Conservation (phyloP, 176 grass and related monocot species). For the Microstegium vimineum region DNA sequence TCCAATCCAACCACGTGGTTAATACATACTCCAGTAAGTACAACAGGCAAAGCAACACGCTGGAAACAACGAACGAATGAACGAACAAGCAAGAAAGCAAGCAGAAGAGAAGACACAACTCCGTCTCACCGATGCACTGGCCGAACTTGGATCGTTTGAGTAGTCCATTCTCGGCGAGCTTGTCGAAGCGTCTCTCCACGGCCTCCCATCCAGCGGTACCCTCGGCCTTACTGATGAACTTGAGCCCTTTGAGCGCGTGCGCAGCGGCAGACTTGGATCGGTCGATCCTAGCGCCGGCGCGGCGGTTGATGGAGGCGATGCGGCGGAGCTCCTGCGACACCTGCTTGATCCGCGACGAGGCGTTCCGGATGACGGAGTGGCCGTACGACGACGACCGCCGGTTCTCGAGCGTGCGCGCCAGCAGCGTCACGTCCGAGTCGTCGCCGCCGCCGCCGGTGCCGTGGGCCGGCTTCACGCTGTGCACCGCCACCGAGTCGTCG, state of each 20-base stretch:
- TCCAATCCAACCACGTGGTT: neutral
- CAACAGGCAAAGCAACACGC: too few relatives aligned
- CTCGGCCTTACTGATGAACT: constrained; percentile 79
- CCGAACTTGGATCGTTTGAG: constrained; percentile 79
- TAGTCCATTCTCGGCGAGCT: constrained; percentile 50
- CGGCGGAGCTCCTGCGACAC: constrained; percentile 88
- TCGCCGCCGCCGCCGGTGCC: constrained; percentile 10
- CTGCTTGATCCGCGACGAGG: constrained; percentile 80
- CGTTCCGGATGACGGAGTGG: constrained; percentile 48
- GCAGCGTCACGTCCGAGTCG: constrained; percentile 61
- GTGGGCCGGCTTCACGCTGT: constrained; percentile 80
- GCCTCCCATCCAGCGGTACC: constrained; percentile 51
- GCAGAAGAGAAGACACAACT: too few relatives aligned
- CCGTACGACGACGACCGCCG: constrained; percentile 43
- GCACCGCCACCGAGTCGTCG: constrained; percentile 85
- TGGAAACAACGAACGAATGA: too few relatives aligned
- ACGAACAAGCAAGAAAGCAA: neutral
- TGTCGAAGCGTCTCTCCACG: constrained; percentile 70
- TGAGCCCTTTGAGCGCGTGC: constrained; percentile 94
- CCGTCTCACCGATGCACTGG: constrained; percentile 83
- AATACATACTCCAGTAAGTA: too few relatives aligned
- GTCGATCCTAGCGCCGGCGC: constrained; percentile 40
- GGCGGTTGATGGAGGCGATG: constrained; percentile 51
- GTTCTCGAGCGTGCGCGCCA: constrained; percentile 69
- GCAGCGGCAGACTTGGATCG: constrained; percentile 67